These are phyloP conservation scores for Dictyostelium capitatum DNA, from an alignment of 78 protist genomes.

Conservation along the genomic window DNA sequence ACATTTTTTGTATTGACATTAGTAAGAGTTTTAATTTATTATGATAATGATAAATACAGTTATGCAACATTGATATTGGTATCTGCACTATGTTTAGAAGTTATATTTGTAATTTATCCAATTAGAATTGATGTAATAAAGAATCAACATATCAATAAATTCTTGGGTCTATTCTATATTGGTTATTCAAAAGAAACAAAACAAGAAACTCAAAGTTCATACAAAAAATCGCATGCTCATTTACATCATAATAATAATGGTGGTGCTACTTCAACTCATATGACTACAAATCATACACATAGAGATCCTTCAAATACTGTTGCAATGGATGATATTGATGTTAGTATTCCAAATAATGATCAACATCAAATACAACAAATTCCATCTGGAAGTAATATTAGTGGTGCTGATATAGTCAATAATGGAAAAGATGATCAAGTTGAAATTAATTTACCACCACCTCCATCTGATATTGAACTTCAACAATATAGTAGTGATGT, in stretches of 20 bases:
- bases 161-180: conserved; percentile 18
- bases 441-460: background rate
- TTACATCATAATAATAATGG: background rate
- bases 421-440: background rate
- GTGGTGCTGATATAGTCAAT: background rate
- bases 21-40: conserved; percentile 4
- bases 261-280: background rate
- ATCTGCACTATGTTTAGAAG: conserved; percentile 1
- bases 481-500: background rate
- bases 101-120: conserved; percentile 13
- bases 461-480: background rate
- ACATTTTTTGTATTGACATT: conserved; percentile 4
- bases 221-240: background rate
- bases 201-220: conserved; percentile 1
- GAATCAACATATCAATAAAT: conserved; percentile 8
- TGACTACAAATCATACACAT: background rate
- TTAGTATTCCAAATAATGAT: no score
- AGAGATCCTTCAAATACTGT: background rate
- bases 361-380: background rate
- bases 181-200: conserved; percentile 20
- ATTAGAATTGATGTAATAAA: conserved; percentile 17
- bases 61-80: conserved; percentile 11
- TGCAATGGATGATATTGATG: background rate
- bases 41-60: conserved; percentile 5
- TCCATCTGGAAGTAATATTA: background rate